Percentiles rank a stretch among this genome's conserved stretches.
Evolutionary conservation across 2,329 filamentous ascomycete species (phyloP).

Genomic region (Penicillium sp.): DNA sequence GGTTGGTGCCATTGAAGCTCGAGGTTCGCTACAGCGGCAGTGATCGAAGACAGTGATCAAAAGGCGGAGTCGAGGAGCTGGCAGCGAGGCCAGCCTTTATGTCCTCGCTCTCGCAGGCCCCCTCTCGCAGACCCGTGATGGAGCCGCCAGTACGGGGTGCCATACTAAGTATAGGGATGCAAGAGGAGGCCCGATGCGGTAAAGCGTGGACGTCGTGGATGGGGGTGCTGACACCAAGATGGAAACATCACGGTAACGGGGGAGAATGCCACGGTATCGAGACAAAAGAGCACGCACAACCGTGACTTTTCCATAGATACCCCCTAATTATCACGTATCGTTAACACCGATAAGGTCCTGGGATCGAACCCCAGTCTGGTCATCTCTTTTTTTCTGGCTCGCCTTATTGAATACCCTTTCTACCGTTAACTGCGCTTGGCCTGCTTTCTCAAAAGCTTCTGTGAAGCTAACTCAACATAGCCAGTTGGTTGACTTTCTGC

Average conservation of each 20-base stretch:
- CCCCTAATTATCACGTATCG: constrained; percentile 30
- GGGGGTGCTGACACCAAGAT: not conserved
- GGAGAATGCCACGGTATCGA: not conserved
- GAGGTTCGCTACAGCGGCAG: not conserved
- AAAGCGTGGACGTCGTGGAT: not conserved
- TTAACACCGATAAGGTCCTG: constrained; percentile 40
- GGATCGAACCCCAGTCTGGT: constrained; percentile 32
- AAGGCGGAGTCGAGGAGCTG: not conserved
- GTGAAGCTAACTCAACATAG: too few relatives aligned
- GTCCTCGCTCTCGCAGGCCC: not conserved
- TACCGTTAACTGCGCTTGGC: too few relatives aligned
- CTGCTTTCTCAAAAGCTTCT: too few relatives aligned
- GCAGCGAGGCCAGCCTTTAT: not conserved
- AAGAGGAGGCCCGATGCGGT: not conserved
- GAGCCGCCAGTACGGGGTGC: not conserved
- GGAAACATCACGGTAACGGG: not conserved
- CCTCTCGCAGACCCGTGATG: not conserved
- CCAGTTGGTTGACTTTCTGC: too few relatives aligned
- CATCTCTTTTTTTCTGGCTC: too few relatives aligned
- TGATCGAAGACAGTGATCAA: not conserved
- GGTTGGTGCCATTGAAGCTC: not conserved
- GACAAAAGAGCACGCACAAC: not conserved
- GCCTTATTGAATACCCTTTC: too few relatives aligned
- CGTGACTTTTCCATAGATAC: constrained; percentile 1
- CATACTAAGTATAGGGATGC: not conserved